A percentile compares a stretch with the other conserved stretches of the same genome.
Conservation (phyloP, 805 yeast genomes). For the Yarrowia sp. region DNA sequence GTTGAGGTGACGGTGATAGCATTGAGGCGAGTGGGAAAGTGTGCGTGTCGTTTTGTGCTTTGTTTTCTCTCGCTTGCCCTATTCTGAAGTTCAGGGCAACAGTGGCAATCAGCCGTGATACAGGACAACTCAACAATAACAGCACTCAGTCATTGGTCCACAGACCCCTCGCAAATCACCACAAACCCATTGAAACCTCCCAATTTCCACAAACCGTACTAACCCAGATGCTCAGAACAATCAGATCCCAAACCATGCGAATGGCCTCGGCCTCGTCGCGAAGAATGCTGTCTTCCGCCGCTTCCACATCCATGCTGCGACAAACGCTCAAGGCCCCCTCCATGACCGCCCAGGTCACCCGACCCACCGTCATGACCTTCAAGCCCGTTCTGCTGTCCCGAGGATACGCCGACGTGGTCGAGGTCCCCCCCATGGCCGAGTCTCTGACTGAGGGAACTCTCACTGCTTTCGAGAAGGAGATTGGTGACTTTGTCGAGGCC, state of each 20-base stretch:
- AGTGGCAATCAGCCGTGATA: too few relatives aligned
- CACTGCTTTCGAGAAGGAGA: conserved; percentile 53
- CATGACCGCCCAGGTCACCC: conserved; percentile 4
- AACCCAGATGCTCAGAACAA: conserved; percentile 25
- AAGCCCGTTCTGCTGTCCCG: conserved; percentile 18
- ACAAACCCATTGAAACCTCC: too few relatives aligned
- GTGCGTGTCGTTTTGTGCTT: too few relatives aligned
- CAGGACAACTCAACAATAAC: too few relatives aligned
- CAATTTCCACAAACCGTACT: background rate
- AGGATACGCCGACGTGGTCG: conserved; percentile 50
- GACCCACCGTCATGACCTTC: conserved; percentile 28
- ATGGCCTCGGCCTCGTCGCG: conserved; percentile 25
- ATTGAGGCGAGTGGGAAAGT: too few relatives aligned
- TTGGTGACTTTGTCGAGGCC: conserved; percentile 81
- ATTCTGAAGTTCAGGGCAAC: too few relatives aligned
- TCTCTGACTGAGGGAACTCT: conserved; percentile 96
- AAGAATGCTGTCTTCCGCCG: conserved; percentile 20
- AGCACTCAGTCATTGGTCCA: background rate
- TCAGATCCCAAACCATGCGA: conserved; percentile 20
- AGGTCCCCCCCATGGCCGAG: conserved; percentile 98
- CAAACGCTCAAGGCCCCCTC: conserved; percentile 23
- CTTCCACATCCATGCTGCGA: conserved; percentile 23
- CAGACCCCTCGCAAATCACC: background rate
- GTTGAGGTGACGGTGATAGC: background rate
- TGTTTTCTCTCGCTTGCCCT: too few relatives aligned